phyloP scores from a whole-genome alignment of 2,329 filamentous ascomycete genomes.

The Cordyceps fumosorosea region DNA sequence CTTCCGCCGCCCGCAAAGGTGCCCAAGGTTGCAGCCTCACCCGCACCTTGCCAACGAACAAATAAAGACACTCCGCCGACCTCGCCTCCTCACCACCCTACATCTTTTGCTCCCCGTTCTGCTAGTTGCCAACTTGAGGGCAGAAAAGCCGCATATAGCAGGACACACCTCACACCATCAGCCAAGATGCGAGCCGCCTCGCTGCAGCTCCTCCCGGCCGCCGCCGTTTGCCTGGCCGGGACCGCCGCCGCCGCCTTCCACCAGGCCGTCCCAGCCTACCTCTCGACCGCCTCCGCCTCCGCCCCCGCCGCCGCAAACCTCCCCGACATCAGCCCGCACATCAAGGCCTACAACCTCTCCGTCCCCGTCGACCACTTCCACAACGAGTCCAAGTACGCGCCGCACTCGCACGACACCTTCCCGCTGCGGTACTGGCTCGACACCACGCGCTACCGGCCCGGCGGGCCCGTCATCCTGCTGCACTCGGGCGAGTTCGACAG shows the following conservation, averaged over 20 bases:
- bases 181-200: not conserved
- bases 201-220: not conserved
- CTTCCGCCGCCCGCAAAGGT: too few species aligned
- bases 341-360: constrained; percentile 24
- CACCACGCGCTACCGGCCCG: constrained; percentile 63
- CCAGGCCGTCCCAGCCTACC: not conserved
- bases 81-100: too few species aligned
- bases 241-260: constrained; percentile 1
- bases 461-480: constrained; percentile 76
- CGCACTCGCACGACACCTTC: constrained; percentile 64
- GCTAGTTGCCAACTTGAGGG: not conserved
- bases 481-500: constrained; percentile 64
- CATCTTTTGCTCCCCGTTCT: too few species aligned
- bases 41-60: too few species aligned
- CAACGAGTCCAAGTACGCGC: constrained; percentile 70
- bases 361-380: constrained; percentile 74
- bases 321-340: not conserved
- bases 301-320: not conserved
- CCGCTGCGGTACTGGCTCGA: constrained; percentile 79
- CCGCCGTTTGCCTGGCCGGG: not conserved
- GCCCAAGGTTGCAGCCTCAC: too few species aligned
- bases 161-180: not conserved
- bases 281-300: not conserved
- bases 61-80: too few species aligned
- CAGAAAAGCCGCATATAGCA: not conserved